Conservation (phyloP, 768 basidiomycete genomes). For the Gloeostereum incarnatum region DNA sequence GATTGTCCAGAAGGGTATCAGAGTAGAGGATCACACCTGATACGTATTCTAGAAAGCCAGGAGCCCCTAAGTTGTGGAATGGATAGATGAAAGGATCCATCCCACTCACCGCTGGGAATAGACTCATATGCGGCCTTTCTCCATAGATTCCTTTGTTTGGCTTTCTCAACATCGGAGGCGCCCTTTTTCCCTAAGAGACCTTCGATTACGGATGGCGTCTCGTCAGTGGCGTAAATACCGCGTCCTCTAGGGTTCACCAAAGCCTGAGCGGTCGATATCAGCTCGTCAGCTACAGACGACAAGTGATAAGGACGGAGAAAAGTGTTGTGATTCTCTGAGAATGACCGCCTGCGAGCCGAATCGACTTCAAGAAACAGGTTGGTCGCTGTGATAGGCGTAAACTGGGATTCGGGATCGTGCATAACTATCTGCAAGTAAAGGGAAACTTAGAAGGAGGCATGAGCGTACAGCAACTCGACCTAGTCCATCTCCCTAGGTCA, state of each 20-base stretch:
- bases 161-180: constrained; percentile 24
- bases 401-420: neutral
- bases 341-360: constrained; percentile 1
- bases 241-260: constrained; percentile 38
- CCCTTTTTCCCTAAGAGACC: constrained; percentile 20
- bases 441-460: neutral
- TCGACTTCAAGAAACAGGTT: constrained; percentile 22
- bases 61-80: neutral
- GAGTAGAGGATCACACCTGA: constrained; percentile 43
- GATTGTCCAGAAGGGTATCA: constrained; percentile 39
- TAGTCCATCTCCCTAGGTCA: no score
- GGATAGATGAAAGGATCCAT: neutral
- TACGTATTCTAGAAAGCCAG: constrained; percentile 26
- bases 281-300: constrained; percentile 26
- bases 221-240: constrained; percentile 47
- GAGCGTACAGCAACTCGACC: neutral
- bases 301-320: constrained; percentile 31
- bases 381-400: constrained; percentile 11
- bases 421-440: neutral
- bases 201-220: constrained; percentile 33
- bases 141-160: constrained; percentile 31
- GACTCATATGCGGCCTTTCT: constrained; percentile 33
- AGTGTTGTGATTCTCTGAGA: constrained; percentile 9
- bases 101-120: constrained; percentile 25
- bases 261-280: constrained; percentile 33